Base-by-base conservation (phyloP, 1,284 basidiomycete species). In the Austropuccinia psidii region DNA sequence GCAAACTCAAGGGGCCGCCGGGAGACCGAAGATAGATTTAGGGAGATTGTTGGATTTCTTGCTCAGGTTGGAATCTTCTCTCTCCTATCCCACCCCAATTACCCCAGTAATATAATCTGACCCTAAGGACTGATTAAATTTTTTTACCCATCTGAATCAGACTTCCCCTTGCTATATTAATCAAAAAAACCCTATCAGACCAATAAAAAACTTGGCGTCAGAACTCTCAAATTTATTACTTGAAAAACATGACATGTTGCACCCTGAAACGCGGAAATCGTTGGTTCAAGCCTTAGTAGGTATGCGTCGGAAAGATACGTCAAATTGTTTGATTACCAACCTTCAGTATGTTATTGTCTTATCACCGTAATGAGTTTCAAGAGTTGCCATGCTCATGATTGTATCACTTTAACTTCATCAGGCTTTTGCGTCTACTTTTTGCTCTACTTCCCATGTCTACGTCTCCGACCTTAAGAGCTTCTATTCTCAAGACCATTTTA, bases 401-500 rank as follows among this genome's bases (percentile, higher is more conserved):
- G 39, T 55, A 2, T 39, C 62, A 62, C 58, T 7, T 27, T 62
- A 35, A 54, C 60, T 52, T 33, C 74, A 29, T 31, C 77, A 97
- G 93, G 65, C 86, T 99, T 1, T 85, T 98, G 65, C 90, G 89
- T 80, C 89, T 88, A 0, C 86, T 98, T 7, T 96, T 99, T 79
- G 95, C 96, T 3, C 86, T 99, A 1, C 87, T 99, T 0, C 90
- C 94, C 19, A 88, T 90, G 50, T 93, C 93, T 0, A 89, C 90
- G 4, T 96, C 93, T 0, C 86, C 91, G 0, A 82, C 88, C 21
- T 86, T 98, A 21, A 88, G 95, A 31, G 83, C 87, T 0, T 89
- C 89, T 76, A 93, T 98, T 76, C 89, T 93, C n/a, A 89, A 89
- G 78, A 96, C 93, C 0, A 98, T 99, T 79, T 84, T 98, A n/a